Conservation (phyloP, 345 rosid genomes). For the Salix caprea region DNA sequence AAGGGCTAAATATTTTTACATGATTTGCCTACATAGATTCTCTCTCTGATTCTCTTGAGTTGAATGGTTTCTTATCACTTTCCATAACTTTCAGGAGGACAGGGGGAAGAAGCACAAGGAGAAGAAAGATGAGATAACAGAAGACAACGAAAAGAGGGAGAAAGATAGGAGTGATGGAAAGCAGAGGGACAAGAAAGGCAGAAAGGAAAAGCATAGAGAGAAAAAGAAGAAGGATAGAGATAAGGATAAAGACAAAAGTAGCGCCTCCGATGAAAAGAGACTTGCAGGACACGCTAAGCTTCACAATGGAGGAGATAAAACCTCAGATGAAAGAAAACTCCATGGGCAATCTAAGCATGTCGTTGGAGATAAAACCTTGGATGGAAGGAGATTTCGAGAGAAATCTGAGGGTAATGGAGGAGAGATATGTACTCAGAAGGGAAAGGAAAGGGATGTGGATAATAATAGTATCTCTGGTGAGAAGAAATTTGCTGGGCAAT, state of each 20-base stretch:
- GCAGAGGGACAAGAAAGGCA: slow-evolving; percentile 37
- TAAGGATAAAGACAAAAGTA: slow-evolving; percentile 38
- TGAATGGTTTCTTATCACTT: no score
- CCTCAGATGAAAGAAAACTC: slow-evolving; percentile 30
- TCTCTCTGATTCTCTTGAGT: no score
- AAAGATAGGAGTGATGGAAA: slow-evolving; percentile 56
- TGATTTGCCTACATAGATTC: no score
- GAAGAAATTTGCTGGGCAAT: no score
- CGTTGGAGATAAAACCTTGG: slow-evolving; percentile 16
- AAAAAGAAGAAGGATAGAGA: slow-evolving; percentile 12
- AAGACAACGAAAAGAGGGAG: slow-evolving; percentile 47
- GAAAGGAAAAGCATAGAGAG: slow-evolving; percentile 40
- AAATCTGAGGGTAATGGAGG: neutral
- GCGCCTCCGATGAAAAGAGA: slow-evolving; percentile 30
- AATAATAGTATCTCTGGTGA: no score
- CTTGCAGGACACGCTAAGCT: slow-evolving; percentile 15
- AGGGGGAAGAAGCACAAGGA: slow-evolving; percentile 54
- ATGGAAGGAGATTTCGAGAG: neutral
- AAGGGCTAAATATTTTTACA: no score
- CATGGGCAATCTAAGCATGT: slow-evolving; percentile 20
- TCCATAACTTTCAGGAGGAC: slow-evolving; percentile 33
- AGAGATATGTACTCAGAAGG: neutral
- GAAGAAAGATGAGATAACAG: slow-evolving; percentile 46
- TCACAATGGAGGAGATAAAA: slow-evolving; percentile 30
- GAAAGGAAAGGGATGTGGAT: no score